These are phyloP conservation scores for Candida maesae DNA, from an alignment of 805 yeast genomes.

Conservation along the genomic window DNA sequence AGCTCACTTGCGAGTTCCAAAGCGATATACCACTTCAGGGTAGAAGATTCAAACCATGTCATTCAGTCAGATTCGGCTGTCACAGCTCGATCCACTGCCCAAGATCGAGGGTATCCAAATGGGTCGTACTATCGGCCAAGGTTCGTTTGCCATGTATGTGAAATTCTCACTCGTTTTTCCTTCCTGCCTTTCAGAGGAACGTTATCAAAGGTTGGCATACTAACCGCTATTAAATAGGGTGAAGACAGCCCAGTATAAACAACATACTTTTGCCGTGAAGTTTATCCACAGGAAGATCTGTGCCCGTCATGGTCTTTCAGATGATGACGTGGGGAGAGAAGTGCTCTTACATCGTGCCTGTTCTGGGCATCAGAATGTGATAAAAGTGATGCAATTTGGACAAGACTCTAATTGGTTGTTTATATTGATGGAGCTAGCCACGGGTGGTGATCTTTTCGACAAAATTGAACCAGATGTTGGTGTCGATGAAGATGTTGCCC, in stretches of 20 bases:
- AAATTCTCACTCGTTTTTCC: too few relatives aligned
- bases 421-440: constrained; percentile 65
- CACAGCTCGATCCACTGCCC: constrained; percentile 48
- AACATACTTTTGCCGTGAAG: constrained; percentile 51
- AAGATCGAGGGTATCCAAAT: constrained; percentile 40
- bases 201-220: too few relatives aligned
- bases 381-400: constrained; percentile 51
- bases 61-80: constrained; percentile 31
- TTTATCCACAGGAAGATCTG: constrained; percentile 45
- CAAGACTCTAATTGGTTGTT: constrained; percentile 55
- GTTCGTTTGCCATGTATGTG: constrained; percentile 57
- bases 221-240: too few relatives aligned
- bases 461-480: constrained; percentile 76
- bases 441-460: constrained; percentile 75
- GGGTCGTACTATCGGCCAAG: constrained; percentile 60
- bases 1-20: too few relatives aligned
- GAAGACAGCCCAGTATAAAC: constrained; percentile 41
- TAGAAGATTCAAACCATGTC: constrained; percentile 15
- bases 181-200: too few relatives aligned
- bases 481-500: constrained; percentile 61
- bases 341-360: constrained; percentile 57
- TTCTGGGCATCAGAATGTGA: constrained; percentile 55
- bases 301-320: constrained; percentile 33
- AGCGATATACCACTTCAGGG: too few relatives aligned
- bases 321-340: constrained; percentile 47